Percentiles rank a stretch among this genome's conserved stretches.
phyloP scores from a whole-genome alignment of 2,329 filamentous ascomycete species.

The Myriosclerotinia duriaeana region DNA sequence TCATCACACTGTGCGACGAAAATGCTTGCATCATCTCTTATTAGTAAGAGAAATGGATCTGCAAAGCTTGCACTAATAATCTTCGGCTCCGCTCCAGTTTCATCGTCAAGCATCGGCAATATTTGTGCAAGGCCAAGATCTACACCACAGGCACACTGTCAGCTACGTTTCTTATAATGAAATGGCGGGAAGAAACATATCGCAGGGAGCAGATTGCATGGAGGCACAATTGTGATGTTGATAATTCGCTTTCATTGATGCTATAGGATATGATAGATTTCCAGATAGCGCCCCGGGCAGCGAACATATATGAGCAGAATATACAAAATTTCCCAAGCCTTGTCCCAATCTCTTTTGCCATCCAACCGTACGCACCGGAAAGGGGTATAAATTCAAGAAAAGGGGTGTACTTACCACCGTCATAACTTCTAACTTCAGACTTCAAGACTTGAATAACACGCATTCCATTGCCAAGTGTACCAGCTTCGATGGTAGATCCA shows the following conservation, averaged over 20 bases:
- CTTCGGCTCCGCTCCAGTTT: constrained; percentile 76
- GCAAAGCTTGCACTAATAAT: constrained; percentile 79
- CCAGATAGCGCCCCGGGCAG: constrained; percentile 40
- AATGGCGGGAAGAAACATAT: constrained; percentile 26
- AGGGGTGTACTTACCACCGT: constrained; percentile 65
- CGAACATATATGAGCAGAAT: constrained; percentile 29
- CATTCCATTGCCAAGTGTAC: constrained; percentile 75
- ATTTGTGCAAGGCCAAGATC: constrained; percentile 89
- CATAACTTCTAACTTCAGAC: constrained; percentile 85
- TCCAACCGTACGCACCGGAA: constrained; percentile 1
- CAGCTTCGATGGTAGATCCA: constrained; percentile 82
- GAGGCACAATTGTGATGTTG: constrained; percentile 34
- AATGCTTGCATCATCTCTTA: constrained; percentile 80
- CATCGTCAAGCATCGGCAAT: constrained; percentile 87
- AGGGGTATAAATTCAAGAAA: constrained; percentile 30
- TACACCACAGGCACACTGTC: constrained; percentile 41
- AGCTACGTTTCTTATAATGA: constrained; percentile 24
- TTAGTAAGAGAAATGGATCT: constrained; percentile 80
- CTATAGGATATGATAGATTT: constrained; percentile 42
- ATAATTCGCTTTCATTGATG: constrained; percentile 44
- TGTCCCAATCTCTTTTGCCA: constrained; percentile 14
- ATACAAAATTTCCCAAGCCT: constrained; percentile 14
- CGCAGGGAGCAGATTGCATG: constrained; percentile 33
- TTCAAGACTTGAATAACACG: constrained; percentile 85
- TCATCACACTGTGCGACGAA: constrained; percentile 77